These are phyloP conservation scores for Favolaschia claudopus DNA, from an alignment of 768 basidiomycete species.

Conservation along the genomic window DNA sequence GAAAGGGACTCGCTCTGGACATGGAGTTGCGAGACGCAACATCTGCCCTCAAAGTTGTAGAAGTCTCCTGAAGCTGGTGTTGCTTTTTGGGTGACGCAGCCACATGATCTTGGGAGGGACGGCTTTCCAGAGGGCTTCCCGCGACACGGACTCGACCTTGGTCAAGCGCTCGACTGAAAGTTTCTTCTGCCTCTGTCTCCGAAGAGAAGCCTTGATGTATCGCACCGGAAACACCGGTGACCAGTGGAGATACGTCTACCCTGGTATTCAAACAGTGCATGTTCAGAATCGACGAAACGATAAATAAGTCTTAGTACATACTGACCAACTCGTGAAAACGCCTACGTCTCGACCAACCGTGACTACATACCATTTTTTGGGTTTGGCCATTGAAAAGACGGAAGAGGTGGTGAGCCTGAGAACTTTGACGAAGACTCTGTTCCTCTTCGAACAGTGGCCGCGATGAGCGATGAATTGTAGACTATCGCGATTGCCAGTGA, in stretches of 20 bases:
- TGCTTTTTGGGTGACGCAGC: neutral
- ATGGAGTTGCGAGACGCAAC: too few relatives aligned
- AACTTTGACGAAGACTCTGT: too few relatives aligned
- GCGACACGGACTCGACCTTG: slow-evolving; percentile 41
- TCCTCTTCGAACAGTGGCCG: too few relatives aligned
- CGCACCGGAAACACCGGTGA: slow-evolving; percentile 50
- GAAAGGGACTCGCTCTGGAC: too few relatives aligned
- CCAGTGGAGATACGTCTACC: slow-evolving; percentile 53
- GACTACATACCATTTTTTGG: slow-evolving; percentile 54
- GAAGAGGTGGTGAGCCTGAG: slow-evolving; percentile 10
- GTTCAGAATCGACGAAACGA: too few relatives aligned
- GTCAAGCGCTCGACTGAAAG: slow-evolving; percentile 36
- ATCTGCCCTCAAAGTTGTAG: too few relatives aligned
- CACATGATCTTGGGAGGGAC: too few relatives aligned
- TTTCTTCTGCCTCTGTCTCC: slow-evolving; percentile 47
- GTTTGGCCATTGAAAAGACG: slow-evolving; percentile 38
- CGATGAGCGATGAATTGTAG: too few relatives aligned
- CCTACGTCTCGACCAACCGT: slow-evolving; percentile 46
- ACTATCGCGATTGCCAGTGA: too few relatives aligned
- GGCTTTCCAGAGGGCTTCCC: too few relatives aligned
- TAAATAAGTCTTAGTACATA: neutral
- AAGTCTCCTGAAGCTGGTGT: too few relatives aligned
- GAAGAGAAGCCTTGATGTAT: slow-evolving; percentile 52
- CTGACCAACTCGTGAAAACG: slow-evolving; percentile 49
- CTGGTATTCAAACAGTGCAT: too few relatives aligned